phyloP scores from a whole-genome alignment of 306 rosid species.

The Ormosia emarginata region DNA sequence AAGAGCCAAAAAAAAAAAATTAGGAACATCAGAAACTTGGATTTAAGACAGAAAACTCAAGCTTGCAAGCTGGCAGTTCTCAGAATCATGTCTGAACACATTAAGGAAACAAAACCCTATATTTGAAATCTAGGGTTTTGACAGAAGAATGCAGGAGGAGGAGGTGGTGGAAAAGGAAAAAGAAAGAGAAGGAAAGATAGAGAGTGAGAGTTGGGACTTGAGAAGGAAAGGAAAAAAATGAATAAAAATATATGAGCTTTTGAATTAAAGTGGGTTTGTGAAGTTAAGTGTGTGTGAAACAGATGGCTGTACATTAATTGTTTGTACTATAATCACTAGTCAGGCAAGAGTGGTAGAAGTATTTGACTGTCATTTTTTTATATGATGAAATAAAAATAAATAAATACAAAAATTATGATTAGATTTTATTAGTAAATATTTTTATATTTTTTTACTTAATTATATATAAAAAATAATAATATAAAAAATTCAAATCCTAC shows the following conservation, averaged over 20 bases:
- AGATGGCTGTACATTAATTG: constrained; percentile 5
- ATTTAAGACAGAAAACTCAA: constrained; percentile 20
- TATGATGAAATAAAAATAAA: too few relatives aligned
- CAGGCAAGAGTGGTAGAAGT: background rate
- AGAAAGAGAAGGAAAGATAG: constrained; percentile 18
- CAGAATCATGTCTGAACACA: constrained; percentile 29
- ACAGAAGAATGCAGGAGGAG: constrained; percentile 45
- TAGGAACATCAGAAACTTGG: constrained; percentile 38
- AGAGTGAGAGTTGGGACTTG: constrained; percentile 32
- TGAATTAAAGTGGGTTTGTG: constrained; percentile 34
- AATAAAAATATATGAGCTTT: constrained; percentile 27
- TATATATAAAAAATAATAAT: too few relatives aligned
- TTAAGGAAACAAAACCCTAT: constrained; percentile 67
- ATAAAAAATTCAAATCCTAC: too few relatives aligned
- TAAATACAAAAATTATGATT: too few relatives aligned
- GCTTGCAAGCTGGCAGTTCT: constrained; percentile 13
- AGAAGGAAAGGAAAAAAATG: background rate
- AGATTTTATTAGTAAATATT: too few relatives aligned
- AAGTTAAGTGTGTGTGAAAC: constrained; percentile 25
- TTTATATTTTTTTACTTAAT: too few relatives aligned
- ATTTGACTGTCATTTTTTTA: too few relatives aligned
- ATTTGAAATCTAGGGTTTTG: constrained; percentile 93
- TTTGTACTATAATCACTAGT: background rate
- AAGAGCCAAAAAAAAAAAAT: constrained; percentile 29
- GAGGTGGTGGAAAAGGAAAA: constrained; percentile 1